These are phyloP conservation scores for Geosmithia putterillii DNA, from an alignment of 2,329 filamentous ascomycete species.

Conservation along the genomic window DNA sequence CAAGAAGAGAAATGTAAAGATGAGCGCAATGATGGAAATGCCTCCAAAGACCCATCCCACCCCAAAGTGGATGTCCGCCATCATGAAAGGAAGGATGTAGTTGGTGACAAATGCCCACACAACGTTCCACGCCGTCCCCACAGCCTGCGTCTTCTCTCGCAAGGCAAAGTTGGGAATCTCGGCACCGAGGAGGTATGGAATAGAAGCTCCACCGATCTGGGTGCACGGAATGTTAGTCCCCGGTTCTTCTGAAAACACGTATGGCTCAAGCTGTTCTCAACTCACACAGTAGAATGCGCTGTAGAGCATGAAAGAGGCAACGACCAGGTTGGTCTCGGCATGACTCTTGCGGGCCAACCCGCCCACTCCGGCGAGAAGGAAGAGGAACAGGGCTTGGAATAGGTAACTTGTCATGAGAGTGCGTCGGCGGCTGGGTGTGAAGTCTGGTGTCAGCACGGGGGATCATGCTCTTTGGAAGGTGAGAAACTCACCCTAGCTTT, in stretches of 20 bases:
- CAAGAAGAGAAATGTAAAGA: constrained; percentile 10
- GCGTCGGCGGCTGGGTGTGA: background rate
- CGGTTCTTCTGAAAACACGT: too few relatives aligned
- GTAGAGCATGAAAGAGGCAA: constrained; percentile 1
- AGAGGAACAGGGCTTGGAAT: constrained; percentile 2
- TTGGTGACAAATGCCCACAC: constrained; percentile 6
- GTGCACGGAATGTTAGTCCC: too few relatives aligned
- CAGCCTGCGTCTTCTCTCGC: constrained; percentile 5
- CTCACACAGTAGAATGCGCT: background rate
- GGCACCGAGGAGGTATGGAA: constrained; percentile 6
- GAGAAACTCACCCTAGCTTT: constrained; percentile 3
- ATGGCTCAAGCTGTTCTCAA: background rate
- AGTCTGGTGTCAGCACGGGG: background rate
- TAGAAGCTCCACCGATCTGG: constrained; percentile 6
- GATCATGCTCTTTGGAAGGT: background rate
- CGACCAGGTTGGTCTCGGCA: background rate
- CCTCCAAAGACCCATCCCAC: constrained; percentile 6
- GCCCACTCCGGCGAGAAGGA: background rate
- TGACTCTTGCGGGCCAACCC: background rate
- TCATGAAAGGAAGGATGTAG: constrained; percentile 6
- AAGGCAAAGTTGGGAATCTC: constrained; percentile 5
- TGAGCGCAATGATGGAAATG: constrained; percentile 1
- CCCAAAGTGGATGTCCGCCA: constrained; percentile 3
- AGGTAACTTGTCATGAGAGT: background rate
- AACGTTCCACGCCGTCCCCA: constrained; percentile 5